Conservation (phyloP, 2,329 filamentous ascomycete species). For the Diaporthe capsici region DNA sequence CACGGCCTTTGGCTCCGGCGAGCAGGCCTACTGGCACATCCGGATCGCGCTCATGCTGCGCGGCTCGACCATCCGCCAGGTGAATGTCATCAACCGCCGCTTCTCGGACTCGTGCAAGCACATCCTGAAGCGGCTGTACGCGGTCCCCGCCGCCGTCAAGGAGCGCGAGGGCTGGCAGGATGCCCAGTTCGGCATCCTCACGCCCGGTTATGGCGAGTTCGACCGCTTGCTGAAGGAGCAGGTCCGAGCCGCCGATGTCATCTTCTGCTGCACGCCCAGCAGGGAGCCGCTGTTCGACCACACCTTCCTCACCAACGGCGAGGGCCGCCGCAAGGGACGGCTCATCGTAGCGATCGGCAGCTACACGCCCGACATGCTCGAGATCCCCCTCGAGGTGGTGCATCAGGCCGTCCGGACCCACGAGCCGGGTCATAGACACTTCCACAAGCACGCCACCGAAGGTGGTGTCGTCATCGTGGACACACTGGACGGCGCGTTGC, state of each 20-base stretch:
- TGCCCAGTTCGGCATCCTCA: conserved; percentile 78
- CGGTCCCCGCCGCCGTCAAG: conserved; percentile 60
- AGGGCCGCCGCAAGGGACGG: conserved; percentile 78
- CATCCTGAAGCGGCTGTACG: conserved; percentile 64
- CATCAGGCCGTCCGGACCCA: conserved; percentile 69
- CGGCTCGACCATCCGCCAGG: conserved; percentile 77
- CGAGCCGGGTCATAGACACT: conserved; percentile 66
- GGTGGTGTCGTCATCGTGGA: conserved; percentile 80
- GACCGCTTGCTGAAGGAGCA: conserved; percentile 77
- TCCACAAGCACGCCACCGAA: conserved; percentile 76
- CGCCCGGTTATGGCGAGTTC: conserved; percentile 79
- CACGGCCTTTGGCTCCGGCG: conserved; percentile 88
- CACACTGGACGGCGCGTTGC: conserved; percentile 82
- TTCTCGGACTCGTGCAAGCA: conserved; percentile 71
- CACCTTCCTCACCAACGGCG: conserved; percentile 78
- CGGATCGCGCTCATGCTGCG: conserved; percentile 84
- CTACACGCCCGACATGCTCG: conserved; percentile 81
- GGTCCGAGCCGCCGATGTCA: conserved; percentile 80
- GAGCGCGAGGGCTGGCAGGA: conserved; percentile 73
- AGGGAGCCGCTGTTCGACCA: conserved; percentile 81
- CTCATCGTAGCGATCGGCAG: conserved; percentile 81
- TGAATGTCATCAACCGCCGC: conserved; percentile 86
- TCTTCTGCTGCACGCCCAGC: conserved; percentile 91
- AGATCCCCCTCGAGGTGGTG: conserved; percentile 84
- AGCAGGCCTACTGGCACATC: conserved; percentile 96